These are phyloP conservation scores for Chlorella sp. DNA, from an alignment of 139 green algal species.

Conservation along the genomic window DNA sequence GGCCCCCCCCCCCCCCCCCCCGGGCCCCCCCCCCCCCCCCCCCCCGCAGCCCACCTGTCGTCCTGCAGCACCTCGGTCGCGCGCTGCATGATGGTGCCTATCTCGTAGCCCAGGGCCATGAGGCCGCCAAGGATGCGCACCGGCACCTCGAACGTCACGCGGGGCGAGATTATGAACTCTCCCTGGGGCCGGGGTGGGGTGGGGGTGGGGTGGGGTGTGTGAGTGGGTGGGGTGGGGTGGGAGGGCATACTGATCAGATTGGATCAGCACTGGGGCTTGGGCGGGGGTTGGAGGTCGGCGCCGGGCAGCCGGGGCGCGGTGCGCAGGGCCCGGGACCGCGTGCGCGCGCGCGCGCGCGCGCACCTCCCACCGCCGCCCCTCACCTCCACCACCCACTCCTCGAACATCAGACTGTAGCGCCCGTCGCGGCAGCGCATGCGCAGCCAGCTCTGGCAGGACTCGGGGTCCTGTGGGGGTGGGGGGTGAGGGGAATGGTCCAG, in stretches of 20 bases:
- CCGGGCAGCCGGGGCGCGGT: too few relatives aligned
- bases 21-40: too few relatives aligned
- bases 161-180: constrained; percentile 93
- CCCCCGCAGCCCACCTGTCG: not conserved
- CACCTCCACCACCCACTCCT: constrained; percentile 93
- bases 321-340: too few relatives aligned
- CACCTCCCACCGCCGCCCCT: too few relatives aligned
- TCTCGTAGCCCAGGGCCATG: constrained; percentile 97
- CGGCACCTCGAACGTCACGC: constrained; percentile 94
- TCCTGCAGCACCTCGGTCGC: constrained; percentile 48
- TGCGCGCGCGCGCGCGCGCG: too few relatives aligned
- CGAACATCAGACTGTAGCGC: constrained; percentile 97
- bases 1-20: too few relatives aligned
- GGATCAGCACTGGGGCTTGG: too few relatives aligned
- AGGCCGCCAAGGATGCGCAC: constrained; percentile 94
- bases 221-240: not conserved
- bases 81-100: constrained; percentile 92
- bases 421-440: constrained; percentile 97
- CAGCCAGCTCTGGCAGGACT: constrained; percentile 95
- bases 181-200: constrained; percentile 31
- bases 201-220: not conserved
- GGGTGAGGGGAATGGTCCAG: not conserved
- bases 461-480: constrained; percentile 87
- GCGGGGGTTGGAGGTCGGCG: too few relatives aligned
- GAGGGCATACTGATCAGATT: too few relatives aligned